Conservation (phyloP, 148 eudicot genomes). For the Amaranthus cruentus region DNA sequence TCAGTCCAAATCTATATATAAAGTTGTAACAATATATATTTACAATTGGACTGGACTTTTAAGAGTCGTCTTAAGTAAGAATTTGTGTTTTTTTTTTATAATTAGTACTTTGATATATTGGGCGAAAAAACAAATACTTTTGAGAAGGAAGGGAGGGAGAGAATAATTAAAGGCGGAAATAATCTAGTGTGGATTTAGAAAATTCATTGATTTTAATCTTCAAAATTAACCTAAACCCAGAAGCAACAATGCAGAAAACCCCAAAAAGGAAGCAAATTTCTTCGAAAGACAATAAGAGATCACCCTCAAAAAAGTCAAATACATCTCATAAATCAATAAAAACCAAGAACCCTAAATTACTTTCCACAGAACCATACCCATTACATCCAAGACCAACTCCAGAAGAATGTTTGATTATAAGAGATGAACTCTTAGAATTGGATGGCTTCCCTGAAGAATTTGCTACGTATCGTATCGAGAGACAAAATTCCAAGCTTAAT, state of each 20-base stretch:
- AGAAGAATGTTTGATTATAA: slow-evolving; percentile 57
- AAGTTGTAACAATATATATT: no score
- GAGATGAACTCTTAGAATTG: slow-evolving; percentile 52
- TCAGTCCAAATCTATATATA: no score
- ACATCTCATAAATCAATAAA: slow-evolving; percentile 6
- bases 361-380: slow-evolving; percentile 45
- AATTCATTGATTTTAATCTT: background rate
- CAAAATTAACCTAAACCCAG: background rate
- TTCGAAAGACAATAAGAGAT: background rate
- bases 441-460: slow-evolving; percentile 81
- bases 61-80: no score
- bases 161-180: background rate
- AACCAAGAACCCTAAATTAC: slow-evolving; percentile 3
- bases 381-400: slow-evolving; percentile 50
- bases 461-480: slow-evolving; percentile 50
- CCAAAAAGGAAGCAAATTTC: slow-evolving; percentile 45
- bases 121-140: no score
- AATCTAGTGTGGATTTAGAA: background rate
- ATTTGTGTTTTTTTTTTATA: no score
- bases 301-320: slow-evolving; percentile 17
- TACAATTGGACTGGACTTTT: no score
- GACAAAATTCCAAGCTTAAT: slow-evolving; percentile 21
- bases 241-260: slow-evolving; percentile 31
- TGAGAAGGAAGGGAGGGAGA: no score
- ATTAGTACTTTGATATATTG: no score